These are phyloP conservation scores for Neofusicoccum cordaticola DNA, from an alignment of 2,329 filamentous ascomycete species.

Conservation along the genomic window DNA sequence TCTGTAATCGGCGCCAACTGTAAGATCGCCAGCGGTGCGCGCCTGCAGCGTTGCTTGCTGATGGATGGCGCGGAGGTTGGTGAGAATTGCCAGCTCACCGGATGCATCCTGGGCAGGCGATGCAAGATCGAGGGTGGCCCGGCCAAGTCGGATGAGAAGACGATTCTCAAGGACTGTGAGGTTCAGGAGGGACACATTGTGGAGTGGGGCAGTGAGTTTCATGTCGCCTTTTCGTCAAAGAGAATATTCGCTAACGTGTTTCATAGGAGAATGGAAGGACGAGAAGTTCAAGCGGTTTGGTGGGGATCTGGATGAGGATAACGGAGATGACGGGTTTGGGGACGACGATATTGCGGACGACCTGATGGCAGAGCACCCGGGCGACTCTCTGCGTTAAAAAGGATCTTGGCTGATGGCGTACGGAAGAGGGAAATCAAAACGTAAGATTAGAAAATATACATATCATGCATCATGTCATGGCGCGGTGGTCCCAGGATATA, in stretches of 20 bases:
- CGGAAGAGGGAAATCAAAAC: background rate
- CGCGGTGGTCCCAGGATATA: too few species aligned
- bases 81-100: conserved; percentile 78
- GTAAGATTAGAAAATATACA: background rate
- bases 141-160: conserved; percentile 42
- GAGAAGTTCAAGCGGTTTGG: conserved; percentile 60
- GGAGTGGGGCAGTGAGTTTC: conserved; percentile 63
- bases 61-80: conserved; percentile 91
- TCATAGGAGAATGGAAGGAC: conserved; percentile 54
- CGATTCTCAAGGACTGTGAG: conserved; percentile 79
- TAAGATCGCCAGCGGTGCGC: conserved; percentile 80
- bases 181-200: conserved; percentile 83
- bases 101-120: conserved; percentile 79
- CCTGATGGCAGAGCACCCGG: background rate
- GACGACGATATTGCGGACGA: background rate
- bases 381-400: background rate
- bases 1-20: conserved; percentile 84
- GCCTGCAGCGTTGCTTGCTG: conserved; percentile 79
- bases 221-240: background rate
- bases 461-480: too few species aligned
- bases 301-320: conserved; percentile 36
- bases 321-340: conserved; percentile 25
- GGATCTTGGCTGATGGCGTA: too few species aligned
- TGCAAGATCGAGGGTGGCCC: conserved; percentile 79
- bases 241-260: background rate